Base-by-base conservation (phyloP, 495 filamentous ascomycete genomes). In the Neurospora sp. region DNA sequence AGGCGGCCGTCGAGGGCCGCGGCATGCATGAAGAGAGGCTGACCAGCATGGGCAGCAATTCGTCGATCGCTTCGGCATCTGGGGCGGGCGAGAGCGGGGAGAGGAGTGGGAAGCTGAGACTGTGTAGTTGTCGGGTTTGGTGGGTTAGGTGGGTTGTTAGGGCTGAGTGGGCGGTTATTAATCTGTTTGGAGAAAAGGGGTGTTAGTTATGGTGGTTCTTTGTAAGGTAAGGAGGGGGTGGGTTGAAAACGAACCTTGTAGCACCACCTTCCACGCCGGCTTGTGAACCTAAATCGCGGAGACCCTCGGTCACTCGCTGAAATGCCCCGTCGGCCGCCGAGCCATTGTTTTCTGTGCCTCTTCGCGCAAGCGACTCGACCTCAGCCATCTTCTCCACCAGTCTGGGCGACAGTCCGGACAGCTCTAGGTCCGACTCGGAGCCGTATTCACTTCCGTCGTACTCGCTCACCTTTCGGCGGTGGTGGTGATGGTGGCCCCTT, bases 151-250 rank as follows among this genome's bases (percentile, higher is more conserved):
- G 93, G 40, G 91, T 91, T 70, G 92, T 90, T 41, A 98, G 86
- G 20, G 94, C 93, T 48, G 91, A 89, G 81, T 98, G 92, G 42
- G 94, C 92, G 37, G 94, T 96, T 76, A 94, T 93, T 72, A 97
- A 86, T 78, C 94, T 96, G 75, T 68, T 35, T 39, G 39, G 20
- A 27, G 68, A 69, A 75, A 44, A 12, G 46, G 69, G 27, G 20
- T 71, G 74, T 81, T 48, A 81, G 78, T 65, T 70, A 69, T 68
- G 5, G 61, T 16, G 31, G 5, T 71, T 75, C 16, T 70, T 18
- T 61, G 53, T 7, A 27, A 53, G 31, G 16, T 65, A 72, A 71
- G 69, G 35, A 68, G 53, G 22, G 71, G 69, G 48, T 35, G 39
- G 20, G 48, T 68, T 42, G 69, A 61, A 69, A 37, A 82, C 85